These are phyloP conservation scores for Cyberlindnera xylosilytica DNA, from an alignment of 805 yeast genomes.

Conservation along the genomic window DNA sequence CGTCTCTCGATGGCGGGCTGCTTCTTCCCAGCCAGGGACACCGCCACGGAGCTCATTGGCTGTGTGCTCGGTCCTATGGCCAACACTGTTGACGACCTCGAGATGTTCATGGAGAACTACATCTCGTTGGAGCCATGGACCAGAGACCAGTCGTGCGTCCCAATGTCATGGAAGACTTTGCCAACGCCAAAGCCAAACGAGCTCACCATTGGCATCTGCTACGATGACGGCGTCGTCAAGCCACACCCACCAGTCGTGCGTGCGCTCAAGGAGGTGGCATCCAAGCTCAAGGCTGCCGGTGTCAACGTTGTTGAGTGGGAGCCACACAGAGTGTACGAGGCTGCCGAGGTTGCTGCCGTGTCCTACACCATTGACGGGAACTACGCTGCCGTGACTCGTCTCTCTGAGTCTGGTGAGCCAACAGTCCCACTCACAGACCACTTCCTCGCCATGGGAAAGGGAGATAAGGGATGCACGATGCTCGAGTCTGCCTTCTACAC, in stretches of 20 bases:
- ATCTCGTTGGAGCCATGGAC: slow-evolving; percentile 54
- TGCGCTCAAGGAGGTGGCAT: slow-evolving; percentile 50
- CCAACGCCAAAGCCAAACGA: slow-evolving; percentile 33
- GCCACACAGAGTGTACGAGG: slow-evolving; percentile 55
- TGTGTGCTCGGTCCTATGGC: slow-evolving; percentile 59
- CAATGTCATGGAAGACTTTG: slow-evolving; percentile 39
- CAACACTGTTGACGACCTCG: slow-evolving; percentile 59
- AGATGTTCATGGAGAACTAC: slow-evolving; percentile 58
- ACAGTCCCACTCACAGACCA: slow-evolving; percentile 61
- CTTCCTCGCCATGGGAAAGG: slow-evolving; percentile 55
- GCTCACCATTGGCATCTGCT: slow-evolving; percentile 58
- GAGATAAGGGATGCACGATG: slow-evolving; percentile 43
- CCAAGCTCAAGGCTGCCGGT: slow-evolving; percentile 56
- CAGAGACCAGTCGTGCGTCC: slow-evolving; percentile 23
- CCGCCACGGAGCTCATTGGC: slow-evolving; percentile 27
- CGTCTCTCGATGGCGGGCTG: slow-evolving; percentile 29
- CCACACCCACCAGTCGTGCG: slow-evolving; percentile 65
- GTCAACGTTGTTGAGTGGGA: slow-evolving; percentile 53
- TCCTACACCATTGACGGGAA: slow-evolving; percentile 71
- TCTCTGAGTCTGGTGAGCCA: slow-evolving; percentile 69
- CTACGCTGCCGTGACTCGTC: slow-evolving; percentile 45
- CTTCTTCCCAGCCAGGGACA: slow-evolving; percentile 1
- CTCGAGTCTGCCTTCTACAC: slow-evolving; percentile 57
- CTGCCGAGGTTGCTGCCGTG: slow-evolving; percentile 51
- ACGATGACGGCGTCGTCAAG: slow-evolving; percentile 60